These are phyloP conservation scores for Hibiscus syriacus DNA, from an alignment of 345 rosid genomes.

Conservation along the genomic window DNA sequence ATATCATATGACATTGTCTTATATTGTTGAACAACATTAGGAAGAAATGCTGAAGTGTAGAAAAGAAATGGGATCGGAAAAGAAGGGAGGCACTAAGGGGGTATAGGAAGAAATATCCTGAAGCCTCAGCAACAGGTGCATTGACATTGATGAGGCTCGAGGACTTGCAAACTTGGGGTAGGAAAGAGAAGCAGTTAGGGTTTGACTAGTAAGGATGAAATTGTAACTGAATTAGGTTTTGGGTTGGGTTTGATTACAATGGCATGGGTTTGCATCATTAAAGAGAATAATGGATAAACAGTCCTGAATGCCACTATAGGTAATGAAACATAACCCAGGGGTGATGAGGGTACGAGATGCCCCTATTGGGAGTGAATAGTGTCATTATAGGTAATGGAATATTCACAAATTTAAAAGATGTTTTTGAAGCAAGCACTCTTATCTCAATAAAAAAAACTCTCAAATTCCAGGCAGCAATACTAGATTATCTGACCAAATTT, in stretches of 20 bases:
- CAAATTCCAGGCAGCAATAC: background rate
- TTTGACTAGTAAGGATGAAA: background rate
- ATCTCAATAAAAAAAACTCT: background rate
- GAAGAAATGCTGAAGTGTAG: background rate
- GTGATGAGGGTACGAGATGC: background rate
- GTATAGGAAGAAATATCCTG: background rate
- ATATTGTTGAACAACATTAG: background rate
- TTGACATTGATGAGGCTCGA: background rate
- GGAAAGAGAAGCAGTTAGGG: background rate
- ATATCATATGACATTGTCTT: background rate
- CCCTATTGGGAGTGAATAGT: background rate
- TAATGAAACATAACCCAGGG: background rate
- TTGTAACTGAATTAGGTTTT: background rate
- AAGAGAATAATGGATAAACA: background rate
- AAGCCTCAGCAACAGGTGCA: background rate
- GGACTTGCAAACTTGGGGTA: background rate
- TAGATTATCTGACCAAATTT: background rate
- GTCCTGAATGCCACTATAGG: background rate
- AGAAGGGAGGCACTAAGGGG: background rate
- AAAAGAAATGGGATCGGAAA: background rate
- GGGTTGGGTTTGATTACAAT: background rate
- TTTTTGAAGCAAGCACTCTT: background rate
- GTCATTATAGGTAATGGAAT: background rate
- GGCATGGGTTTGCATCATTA: background rate
- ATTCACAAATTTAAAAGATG: background rate